Evolutionary conservation across 306 rosid genomes (phyloP).

Genomic region (Prosopis cineraria): DNA sequence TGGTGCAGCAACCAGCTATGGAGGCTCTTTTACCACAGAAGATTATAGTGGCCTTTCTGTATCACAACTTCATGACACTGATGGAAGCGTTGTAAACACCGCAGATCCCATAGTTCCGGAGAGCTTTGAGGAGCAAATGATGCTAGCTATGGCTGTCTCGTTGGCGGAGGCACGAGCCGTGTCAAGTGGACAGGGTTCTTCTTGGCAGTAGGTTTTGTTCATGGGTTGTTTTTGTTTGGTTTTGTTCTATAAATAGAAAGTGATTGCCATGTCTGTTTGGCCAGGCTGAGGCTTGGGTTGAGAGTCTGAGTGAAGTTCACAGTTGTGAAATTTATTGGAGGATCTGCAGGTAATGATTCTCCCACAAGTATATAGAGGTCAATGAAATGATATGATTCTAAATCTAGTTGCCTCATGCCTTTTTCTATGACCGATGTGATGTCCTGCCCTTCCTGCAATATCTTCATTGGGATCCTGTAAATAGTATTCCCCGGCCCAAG

Average conservation of each 20-base stretch:
- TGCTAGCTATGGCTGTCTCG: slow-evolving; percentile 97
- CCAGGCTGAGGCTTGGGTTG: slow-evolving; percentile 42
- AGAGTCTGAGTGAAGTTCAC: slow-evolving; percentile 40
- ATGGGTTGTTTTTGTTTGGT: slow-evolving; percentile 19
- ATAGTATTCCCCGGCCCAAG: slow-evolving; percentile 26
- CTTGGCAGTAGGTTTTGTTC: slow-evolving; percentile 69
- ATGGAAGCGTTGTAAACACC: slow-evolving; percentile 51
- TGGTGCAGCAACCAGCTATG: slow-evolving; percentile 62
- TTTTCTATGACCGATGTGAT: slow-evolving; percentile 19
- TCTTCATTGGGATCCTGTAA: slow-evolving; percentile 45
- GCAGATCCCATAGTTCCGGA: slow-evolving; percentile 67
- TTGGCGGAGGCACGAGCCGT: slow-evolving; percentile 80
- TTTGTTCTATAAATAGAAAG: slow-evolving; percentile 33
- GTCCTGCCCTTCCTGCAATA: not conserved
- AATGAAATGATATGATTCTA: slow-evolving; percentile 54
- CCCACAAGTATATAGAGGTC: slow-evolving; percentile 48
- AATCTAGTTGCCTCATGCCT: slow-evolving; percentile 46
- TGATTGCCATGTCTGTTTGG: slow-evolving; percentile 42
- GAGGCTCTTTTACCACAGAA: slow-evolving; percentile 53
- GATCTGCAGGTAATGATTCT: slow-evolving; percentile 51
- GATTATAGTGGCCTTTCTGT: slow-evolving; percentile 45
- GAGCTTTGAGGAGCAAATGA: slow-evolving; percentile 97
- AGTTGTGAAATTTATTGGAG: slow-evolving; percentile 41
- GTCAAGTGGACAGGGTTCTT: slow-evolving; percentile 61
- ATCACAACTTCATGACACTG: slow-evolving; percentile 49